Percentiles rank a stretch among this genome's conserved stretches.
These are phyloP conservation scores for Diplodia corticola DNA, from an alignment of 2,329 filamentous ascomycete species.

Conservation along the genomic window DNA sequence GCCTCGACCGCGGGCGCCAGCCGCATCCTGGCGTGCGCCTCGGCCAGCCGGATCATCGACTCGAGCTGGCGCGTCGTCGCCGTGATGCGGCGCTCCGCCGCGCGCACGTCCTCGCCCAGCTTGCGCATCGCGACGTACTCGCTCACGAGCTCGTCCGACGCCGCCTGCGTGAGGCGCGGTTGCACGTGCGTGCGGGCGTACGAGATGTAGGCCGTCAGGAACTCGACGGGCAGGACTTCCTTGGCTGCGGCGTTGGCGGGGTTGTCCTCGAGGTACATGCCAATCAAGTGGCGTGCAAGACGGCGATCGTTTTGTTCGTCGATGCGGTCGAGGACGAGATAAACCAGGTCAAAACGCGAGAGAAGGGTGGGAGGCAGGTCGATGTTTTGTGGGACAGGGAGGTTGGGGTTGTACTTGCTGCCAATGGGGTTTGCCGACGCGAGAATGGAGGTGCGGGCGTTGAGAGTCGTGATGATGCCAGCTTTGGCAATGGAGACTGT, in stretches of 20 bases:
- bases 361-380: slow-evolving; percentile 93
- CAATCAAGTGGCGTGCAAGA: slow-evolving; percentile 86
- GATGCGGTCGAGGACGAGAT: slow-evolving; percentile 90
- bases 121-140: slow-evolving; percentile 95
- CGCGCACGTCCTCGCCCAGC: slow-evolving; percentile 69
- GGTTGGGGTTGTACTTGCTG: slow-evolving; percentile 93
- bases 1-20: slow-evolving; percentile 73
- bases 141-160: slow-evolving; percentile 79
- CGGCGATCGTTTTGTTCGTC: slow-evolving; percentile 88
- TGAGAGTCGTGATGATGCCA: slow-evolving; percentile 82
- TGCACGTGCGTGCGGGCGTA: slow-evolving; percentile 88
- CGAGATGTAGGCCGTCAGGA: slow-evolving; percentile 94
- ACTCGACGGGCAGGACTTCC: slow-evolving; percentile 85
- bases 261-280: slow-evolving; percentile 94
- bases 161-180: slow-evolving; percentile 75
- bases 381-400: slow-evolving; percentile 97
- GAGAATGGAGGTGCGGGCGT: slow-evolving; percentile 91
- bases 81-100: slow-evolving; percentile 92
- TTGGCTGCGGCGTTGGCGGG: slow-evolving; percentile 78
- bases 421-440: slow-evolving; percentile 98
- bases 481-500: slow-evolving; percentile 77
- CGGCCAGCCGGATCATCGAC: slow-evolving; percentile 94
- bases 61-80: slow-evolving; percentile 96
- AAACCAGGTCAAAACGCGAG: slow-evolving; percentile 95
- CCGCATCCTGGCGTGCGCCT: slow-evolving; percentile 98